Conservation (phyloP, 2,329 filamentous ascomycete genomes). For the Trichoderma aggressivum region DNA sequence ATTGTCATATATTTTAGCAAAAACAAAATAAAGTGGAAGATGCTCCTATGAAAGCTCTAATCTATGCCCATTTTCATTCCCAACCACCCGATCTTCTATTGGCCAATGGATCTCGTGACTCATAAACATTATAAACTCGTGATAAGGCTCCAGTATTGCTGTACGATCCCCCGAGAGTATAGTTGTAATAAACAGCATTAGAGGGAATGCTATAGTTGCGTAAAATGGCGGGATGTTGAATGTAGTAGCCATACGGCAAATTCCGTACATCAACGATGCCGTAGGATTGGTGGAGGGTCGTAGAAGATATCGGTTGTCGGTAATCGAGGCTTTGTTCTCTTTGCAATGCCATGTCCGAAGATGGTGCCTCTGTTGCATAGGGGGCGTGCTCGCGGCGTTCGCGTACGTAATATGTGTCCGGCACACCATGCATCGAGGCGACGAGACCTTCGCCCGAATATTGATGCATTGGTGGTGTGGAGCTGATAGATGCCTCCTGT, state of each 20-base stretch:
- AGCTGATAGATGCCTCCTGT: conserved; percentile 29
- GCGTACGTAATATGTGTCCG: neutral
- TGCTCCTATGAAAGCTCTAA: neutral
- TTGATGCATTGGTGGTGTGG: neutral
- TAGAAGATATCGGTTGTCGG: neutral
- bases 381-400: neutral
- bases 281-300: conserved; percentile 13
- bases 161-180: conserved; percentile 13
- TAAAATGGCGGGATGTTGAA: conserved; percentile 40
- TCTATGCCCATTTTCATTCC: neutral
- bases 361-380: neutral
- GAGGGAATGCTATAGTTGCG: conserved; percentile 28
- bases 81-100: neutral
- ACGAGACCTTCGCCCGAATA: conserved; percentile 30
- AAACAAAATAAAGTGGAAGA: neutral
- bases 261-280: conserved; percentile 45
- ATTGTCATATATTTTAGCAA: neutral
- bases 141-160: neutral
- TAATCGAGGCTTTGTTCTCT: neutral
- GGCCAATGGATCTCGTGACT: conserved; percentile 39
- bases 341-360: neutral
- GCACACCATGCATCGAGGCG: conserved; percentile 24
- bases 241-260: conserved; percentile 44
- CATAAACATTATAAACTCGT: conserved; percentile 40
- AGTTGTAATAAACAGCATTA: conserved; percentile 22